Conservation (phyloP, 2,329 filamentous ascomycete species). For the Aspergillaceae sp. region DNA sequence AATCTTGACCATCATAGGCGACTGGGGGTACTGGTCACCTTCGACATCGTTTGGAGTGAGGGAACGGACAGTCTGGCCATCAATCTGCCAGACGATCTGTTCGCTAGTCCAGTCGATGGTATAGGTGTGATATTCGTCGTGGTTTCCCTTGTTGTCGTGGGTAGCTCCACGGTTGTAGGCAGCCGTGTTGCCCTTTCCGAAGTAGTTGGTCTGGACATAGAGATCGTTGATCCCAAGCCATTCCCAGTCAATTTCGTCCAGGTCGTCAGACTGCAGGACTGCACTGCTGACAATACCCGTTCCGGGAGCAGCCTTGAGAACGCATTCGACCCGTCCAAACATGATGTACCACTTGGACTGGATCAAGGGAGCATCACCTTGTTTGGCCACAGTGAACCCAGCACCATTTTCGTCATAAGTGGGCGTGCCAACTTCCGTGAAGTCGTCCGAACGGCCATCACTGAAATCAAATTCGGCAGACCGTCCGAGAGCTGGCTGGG, state of each 20-base stretch:
- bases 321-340: constrained; percentile 86
- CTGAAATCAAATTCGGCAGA: constrained; percentile 79
- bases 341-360: constrained; percentile 96
- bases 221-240: constrained; percentile 72
- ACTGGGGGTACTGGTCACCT: constrained; percentile 77
- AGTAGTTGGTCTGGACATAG: constrained; percentile 94
- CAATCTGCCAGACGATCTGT: constrained; percentile 80
- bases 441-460: constrained; percentile 67
- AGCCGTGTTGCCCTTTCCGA: constrained; percentile 79
- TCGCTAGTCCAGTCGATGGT: constrained; percentile 82
- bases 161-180: constrained; percentile 83
- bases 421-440: constrained; percentile 59
- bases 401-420: constrained; percentile 70
- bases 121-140: constrained; percentile 74
- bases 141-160: constrained; percentile 60
- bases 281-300: constrained; percentile 88
- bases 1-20: constrained; percentile 89
- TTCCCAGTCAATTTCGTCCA: constrained; percentile 97
- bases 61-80: constrained; percentile 66
- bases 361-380: constrained; percentile 79
- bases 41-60: constrained; percentile 58
- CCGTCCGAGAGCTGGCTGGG: constrained; percentile 72
- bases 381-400: constrained; percentile 66
- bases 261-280: constrained; percentile 79
- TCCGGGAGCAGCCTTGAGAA: constrained; percentile 77